These are phyloP conservation scores for Phytopythium cucurbitacearum DNA, from an alignment of 352 stramenopile species.

Conservation along the genomic window DNA sequence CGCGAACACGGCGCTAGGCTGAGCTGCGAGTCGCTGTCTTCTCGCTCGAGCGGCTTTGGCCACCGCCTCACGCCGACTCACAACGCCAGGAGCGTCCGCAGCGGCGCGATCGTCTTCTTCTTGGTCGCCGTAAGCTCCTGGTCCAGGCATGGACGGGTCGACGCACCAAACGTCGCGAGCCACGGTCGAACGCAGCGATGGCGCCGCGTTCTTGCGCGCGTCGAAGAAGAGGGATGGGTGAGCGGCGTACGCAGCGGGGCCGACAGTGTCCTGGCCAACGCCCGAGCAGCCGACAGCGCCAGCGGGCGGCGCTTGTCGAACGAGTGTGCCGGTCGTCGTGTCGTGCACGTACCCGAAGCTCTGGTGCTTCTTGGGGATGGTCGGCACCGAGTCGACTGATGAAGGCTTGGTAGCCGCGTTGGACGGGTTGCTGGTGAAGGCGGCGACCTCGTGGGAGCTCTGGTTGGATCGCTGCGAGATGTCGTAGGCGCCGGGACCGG, in stretches of 20 bases:
- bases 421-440: neutral
- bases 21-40: constrained; percentile 18
- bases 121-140: constrained; percentile 50
- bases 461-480: constrained; percentile 22
- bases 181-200: constrained; percentile 61
- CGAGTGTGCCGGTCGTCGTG: constrained; percentile 28
- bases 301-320: constrained; percentile 33
- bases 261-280: constrained; percentile 66
- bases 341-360: constrained; percentile 64
- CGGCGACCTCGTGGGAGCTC: constrained; percentile 14
- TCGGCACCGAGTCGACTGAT: constrained; percentile 20
- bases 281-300: constrained; percentile 51
- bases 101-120: neutral
- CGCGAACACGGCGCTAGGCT: constrained; percentile 63
- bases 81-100: neutral
- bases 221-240: constrained; percentile 51
- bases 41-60: no score
- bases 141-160: constrained; percentile 55
- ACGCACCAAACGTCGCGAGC: constrained; percentile 77
- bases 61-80: constrained; percentile 2
- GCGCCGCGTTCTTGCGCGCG: constrained; percentile 58
- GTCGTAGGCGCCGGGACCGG: constrained; percentile 52
- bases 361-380: constrained; percentile 70
- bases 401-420: no score
- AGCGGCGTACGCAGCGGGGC: constrained; percentile 56